Evolutionary conservation across 352 stramenopile species (phyloP).

Genomic region (Globisporangium megalacanthum): DNA sequence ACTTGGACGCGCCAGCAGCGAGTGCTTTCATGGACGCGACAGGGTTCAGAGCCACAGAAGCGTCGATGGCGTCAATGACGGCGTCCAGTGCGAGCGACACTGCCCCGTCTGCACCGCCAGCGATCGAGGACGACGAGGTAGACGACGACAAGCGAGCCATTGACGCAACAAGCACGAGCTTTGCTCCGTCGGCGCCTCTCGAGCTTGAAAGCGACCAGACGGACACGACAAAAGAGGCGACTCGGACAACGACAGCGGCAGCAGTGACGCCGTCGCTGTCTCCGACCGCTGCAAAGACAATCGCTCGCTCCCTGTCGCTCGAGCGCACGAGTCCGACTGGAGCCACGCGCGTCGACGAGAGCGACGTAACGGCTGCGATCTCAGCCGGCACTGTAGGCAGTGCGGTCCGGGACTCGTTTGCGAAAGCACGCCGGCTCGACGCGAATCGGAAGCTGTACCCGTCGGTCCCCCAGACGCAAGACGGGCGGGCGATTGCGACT

Average conservation of each 20-base stretch:
- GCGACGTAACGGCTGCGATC: conserved; percentile 13
- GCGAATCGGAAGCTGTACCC: conserved; percentile 37
- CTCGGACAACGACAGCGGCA: background rate
- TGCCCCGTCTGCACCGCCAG: conserved; percentile 25
- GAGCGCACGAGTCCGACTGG: background rate
- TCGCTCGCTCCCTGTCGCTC: conserved; percentile 12
- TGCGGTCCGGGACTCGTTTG: conserved; percentile 40
- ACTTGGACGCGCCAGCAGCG: conserved; percentile 1
- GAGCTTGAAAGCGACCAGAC: background rate
- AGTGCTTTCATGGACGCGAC: background rate
- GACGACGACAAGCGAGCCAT: too few species aligned
- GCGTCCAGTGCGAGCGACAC: conserved; percentile 12
- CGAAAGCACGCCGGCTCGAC: conserved; percentile 33
- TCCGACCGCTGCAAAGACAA: conserved; percentile 36
- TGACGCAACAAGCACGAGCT: conserved; percentile 1
- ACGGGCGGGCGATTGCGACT: background rate
- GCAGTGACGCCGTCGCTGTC: conserved; percentile 33
- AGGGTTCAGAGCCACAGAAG: background rate
- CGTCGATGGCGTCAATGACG: background rate
- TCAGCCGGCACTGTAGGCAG: conserved; percentile 23
- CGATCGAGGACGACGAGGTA: conserved; percentile 11
- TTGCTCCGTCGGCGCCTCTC: conserved; percentile 13
- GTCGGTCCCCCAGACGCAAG: conserved; percentile 16
- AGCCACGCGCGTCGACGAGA: conserved; percentile 10
- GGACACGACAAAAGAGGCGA: background rate